Base-by-base conservation (phyloP, 495 filamentous ascomycete species). In the Neurospora tetrasperma region DNA sequence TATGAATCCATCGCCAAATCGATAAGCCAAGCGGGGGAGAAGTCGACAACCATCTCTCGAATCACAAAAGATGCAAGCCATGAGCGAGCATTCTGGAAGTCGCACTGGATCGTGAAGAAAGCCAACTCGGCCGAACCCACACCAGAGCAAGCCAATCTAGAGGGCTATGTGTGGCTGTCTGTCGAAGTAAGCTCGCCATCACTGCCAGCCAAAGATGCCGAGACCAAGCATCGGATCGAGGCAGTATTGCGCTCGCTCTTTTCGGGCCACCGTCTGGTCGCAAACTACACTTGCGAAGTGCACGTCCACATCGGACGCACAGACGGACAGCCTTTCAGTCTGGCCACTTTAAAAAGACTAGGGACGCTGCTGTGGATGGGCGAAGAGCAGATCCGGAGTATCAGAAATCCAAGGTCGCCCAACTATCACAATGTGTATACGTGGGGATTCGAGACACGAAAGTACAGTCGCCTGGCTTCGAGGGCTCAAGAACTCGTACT, bases 81-180 rank as follows among this genome's bases (percentile, higher is more conserved):
- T 9, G 78, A 81, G 72, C 59, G 70, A 27, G 68, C 78, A 14
- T 77, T 74, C 39, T 81, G 79, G 79, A 62, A 62, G 23, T 75
- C 78, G 18, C 54, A 72, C 48, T 81, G 79, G 79, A 79, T 81
- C 12, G 78, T 81, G 27, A 81, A 81, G 69, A 79, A 77, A 62
- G 78, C 79, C 3, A 78, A 79, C 70, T 81, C 79, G 42, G 78
- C 75, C 4, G 74, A 73, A 59, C 76, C 77, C 5, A 23, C 71
- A 31, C 71, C 71, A 7, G 73, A 73, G n/a, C 75, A 80, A 69
- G 62, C 39, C 68, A 11, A 42, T 4, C 41, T 66, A 20, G 8
- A 70, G 35, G 74, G 74, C 39, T 78, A 80, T 20, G 27, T 72
- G 12, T 80, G 78, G 78, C 77, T 79, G 11, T 68, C 79, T 10